These are phyloP conservation scores for Vaccinium corymbosum DNA, from an alignment of 148 eudicot species.

Conservation along the genomic window DNA sequence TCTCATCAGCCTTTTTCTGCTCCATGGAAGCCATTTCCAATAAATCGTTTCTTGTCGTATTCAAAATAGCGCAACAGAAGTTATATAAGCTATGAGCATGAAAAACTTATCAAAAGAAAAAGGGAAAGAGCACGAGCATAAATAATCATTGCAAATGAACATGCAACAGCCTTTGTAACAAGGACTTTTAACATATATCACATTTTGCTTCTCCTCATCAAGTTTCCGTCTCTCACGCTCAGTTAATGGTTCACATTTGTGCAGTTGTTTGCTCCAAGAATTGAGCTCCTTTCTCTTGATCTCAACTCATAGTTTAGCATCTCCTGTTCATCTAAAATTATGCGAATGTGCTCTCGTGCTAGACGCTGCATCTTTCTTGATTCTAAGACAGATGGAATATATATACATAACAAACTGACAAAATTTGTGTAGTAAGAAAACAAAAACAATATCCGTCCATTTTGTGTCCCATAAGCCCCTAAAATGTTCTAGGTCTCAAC, in stretches of 20 bases:
- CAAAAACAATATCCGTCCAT: not conserved
- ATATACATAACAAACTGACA: not conserved
- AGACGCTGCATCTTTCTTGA: conserved; percentile 64
- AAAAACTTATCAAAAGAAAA: not conserved
- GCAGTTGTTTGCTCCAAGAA: too few relatives aligned
- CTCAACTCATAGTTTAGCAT: conserved; percentile 57
- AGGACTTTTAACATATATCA: too few relatives aligned
- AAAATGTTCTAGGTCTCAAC: not conserved
- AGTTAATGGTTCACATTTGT: too few relatives aligned
- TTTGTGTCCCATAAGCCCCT: not conserved
- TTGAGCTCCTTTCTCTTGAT: too few relatives aligned
- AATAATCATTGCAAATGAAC: not conserved
- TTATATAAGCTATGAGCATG: not conserved
- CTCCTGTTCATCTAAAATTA: conserved; percentile 65
- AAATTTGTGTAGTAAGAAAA: not conserved
- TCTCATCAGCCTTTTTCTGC: conserved; percentile 68
- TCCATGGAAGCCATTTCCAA: conserved; percentile 79
- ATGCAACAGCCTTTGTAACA: too few relatives aligned
- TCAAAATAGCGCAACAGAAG: conserved; percentile 29
- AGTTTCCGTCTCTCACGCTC: too few relatives aligned
- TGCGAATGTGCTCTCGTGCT: conserved; percentile 52
- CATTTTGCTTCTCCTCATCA: too few relatives aligned
- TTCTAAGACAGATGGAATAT: conserved; percentile 39
- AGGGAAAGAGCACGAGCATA: not conserved
- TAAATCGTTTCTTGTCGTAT: conserved; percentile 50